These are phyloP conservation scores for Lophiostoma macrostomum DNA, from an alignment of 495 filamentous ascomycete genomes.

Conservation along the genomic window DNA sequence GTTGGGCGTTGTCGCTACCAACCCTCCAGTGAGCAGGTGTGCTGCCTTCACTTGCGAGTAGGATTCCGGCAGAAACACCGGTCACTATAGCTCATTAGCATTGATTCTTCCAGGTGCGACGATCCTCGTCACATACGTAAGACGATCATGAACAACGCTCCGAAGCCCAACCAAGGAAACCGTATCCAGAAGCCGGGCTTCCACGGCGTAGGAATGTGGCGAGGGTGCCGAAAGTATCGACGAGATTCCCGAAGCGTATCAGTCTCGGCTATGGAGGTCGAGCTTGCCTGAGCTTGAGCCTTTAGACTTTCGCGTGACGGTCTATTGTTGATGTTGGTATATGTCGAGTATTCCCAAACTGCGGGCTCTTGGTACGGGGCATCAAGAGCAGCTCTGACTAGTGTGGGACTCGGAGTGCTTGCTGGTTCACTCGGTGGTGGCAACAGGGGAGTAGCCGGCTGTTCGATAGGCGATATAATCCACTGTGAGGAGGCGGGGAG, in stretches of 20 bases:
- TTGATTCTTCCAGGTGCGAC: too few relatives aligned
- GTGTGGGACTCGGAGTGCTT: not conserved
- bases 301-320: not conserved
- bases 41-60: conserved; percentile 18
- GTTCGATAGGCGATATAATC: conserved; percentile 1
- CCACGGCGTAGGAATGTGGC: conserved; percentile 25
- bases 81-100: conserved; percentile 20
- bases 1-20: conserved; percentile 20
- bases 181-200: conserved; percentile 13
- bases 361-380: conserved; percentile 23
- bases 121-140: too few relatives aligned
- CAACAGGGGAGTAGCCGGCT: conserved; percentile 2
- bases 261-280: not conserved
- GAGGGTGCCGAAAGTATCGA: conserved; percentile 17
- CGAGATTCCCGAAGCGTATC: not conserved
- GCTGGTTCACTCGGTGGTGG: not conserved
- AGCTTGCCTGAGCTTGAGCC: not conserved
- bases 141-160: conserved; percentile 14
- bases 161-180: conserved; percentile 27
- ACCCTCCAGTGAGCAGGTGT: conserved; percentile 10
- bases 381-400: conserved; percentile 22
- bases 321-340: conserved; percentile 8
- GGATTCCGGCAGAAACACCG: conserved; percentile 20
- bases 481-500: not conserved
- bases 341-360: conserved; percentile 15